phyloP scores from a whole-genome alignment of 768 basidiomycete species.

The Leucosporidium yakuticum region DNA sequence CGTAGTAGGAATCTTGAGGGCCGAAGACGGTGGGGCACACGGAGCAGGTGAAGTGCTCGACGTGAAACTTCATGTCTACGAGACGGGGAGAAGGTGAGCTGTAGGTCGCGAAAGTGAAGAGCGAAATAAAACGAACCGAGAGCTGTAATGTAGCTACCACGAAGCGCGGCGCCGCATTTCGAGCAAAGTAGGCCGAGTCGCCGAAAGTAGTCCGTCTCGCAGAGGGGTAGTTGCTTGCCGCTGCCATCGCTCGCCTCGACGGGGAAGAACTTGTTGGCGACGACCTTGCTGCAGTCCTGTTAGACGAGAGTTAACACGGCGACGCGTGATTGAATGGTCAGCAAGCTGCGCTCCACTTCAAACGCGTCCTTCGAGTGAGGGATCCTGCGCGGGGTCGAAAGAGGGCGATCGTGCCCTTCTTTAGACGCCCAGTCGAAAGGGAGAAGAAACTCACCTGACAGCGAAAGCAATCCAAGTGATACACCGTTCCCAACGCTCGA shows the following conservation, averaged over 20 bases:
- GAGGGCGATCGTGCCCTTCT: background rate
- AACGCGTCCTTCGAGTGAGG: background rate
- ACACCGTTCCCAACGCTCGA: constrained; percentile 84
- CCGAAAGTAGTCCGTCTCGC: constrained; percentile 96
- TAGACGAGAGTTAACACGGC: background rate
- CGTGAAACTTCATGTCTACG: constrained; percentile 94
- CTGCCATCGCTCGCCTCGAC: constrained; percentile 72
- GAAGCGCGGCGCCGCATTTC: constrained; percentile 85
- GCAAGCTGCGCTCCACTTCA: background rate
- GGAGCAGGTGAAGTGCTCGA: constrained; percentile 98
- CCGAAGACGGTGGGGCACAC: constrained; percentile 93
- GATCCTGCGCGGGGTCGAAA: background rate
- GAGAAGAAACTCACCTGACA: constrained; percentile 65
- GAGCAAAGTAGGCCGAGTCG: constrained; percentile 92
- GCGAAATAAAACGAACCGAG: constrained; percentile 65
- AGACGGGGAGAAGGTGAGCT: background rate
- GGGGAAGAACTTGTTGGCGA: constrained; percentile 98
- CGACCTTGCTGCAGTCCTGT: constrained; percentile 92
- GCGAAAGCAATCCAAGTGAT: constrained; percentile 95
- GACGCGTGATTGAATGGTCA: background rate
- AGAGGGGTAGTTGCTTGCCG: constrained; percentile 84
- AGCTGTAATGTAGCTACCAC: constrained; percentile 98
- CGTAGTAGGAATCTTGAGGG: constrained; percentile 97
- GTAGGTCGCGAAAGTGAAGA: background rate
- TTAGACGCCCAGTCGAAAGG: background rate